Evolutionary conservation across 2,329 filamentous ascomycete genomes (phyloP), one percentile per base, ranked within the genome.

Genomic region (Cordyceps sp.): DNA sequence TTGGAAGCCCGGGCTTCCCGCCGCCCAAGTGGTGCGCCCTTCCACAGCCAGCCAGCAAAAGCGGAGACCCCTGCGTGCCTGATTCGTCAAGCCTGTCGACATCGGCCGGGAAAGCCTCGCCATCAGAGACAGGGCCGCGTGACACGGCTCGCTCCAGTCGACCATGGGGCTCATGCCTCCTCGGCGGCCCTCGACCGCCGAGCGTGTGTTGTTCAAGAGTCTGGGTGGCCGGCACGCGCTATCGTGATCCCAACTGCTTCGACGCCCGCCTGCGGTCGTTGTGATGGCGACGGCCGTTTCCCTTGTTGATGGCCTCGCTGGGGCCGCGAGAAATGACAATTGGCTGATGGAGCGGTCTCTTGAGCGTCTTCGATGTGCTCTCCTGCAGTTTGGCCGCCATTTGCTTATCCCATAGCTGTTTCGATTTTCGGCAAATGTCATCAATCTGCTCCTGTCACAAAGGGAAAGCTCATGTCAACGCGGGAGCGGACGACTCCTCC

Each of bases 401-500:
- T 47, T 72, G 64, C 40, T 43, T 44, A 39, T 72, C 64, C 66
- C 66, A 73, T 37, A 68, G 54, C 33, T 70, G 64, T 38, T 59
- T 67, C 23, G 68, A 72, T 47, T 72, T 72, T 37, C 58, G 49
- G 48, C 69, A 73, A 34, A 73, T 70, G 42, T 73, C 69, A 44
- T 73, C 66, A 39, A 73, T 73, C 58, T 73, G 69, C 51, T 72
- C 68, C 69, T 43, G 19, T n/a, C n/a, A n/a, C n/a, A 30, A 21
- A 6, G 22, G 10, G 27, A 29, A 16, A 31, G 33, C 13, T 21
- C 18, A 32, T 35, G 43, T 47, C 35, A 46, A 39, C 33, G 17
- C 10, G 5, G 12, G 23, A 26, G 26, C n/a, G 10, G 21, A 22
- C 19, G 26, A 6, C 3, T 7, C 10, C n/a, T 13, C 9, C 4